Evolutionary conservation across 2,329 filamentous ascomycete species (phyloP), one percentile per base, ranked within the genome.

Genomic region (Raffaelea arxii): DNA sequence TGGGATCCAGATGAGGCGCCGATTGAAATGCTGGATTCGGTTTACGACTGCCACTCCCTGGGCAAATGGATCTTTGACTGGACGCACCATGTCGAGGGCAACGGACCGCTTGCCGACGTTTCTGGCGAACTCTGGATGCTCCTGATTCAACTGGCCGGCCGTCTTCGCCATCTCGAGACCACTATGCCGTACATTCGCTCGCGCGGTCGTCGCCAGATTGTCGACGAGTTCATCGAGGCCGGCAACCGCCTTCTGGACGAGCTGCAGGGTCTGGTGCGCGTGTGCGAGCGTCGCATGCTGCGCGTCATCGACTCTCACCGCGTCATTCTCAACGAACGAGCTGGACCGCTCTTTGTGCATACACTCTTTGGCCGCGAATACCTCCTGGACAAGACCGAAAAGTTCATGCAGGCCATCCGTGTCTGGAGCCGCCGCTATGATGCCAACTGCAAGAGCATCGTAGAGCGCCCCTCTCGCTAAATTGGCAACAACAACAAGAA

Each of bases 31-130:
- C 76, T 97, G 21, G 92, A 92, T 43, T 94, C 87, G 61, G 92
- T 97, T 47, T 97, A 97, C 60, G 92, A 97, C 62, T 87, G 91
- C 60, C 96, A 97, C 75, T 95, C 88, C 23, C 76, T 98, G 25
- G 92, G 92, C 59, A 96, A 96, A 69, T 98, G 92, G 92, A 94
- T 98, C 60, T 98, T 95, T 67, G 92, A 97, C 74, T 98, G 92
- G 92, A 96, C 92, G 18, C 87, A 96, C 53, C 95, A 87, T 70
- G 82, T 84, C 62, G 82, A 94, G 55, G 87, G 87, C 32, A 78
- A 88, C 14, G 88, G 85, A 11, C 86, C 89, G 43, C 86, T 96
- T 59, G 80, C 89, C 45, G 89, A 96, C 54, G 82, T 94, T 65
- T 90, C 92, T 3, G 92, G 91, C 55, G 90, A 97, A 59, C 75